Conservation (phyloP, 2,329 filamentous ascomycete genomes). For the Venturia aucupariae region DNA sequence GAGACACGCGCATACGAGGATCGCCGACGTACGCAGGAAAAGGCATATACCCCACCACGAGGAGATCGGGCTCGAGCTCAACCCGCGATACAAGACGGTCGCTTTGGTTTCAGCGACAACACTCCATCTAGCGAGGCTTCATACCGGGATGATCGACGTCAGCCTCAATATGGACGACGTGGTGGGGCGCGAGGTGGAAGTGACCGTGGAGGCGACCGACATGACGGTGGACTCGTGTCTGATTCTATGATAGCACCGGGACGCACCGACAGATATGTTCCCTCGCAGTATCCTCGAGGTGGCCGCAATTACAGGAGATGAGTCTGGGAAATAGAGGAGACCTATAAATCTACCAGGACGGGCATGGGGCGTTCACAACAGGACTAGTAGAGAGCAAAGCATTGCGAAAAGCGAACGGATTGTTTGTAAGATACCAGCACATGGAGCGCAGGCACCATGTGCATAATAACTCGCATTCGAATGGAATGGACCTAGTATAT, state of each 20-base stretch:
- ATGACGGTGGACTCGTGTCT: slow-evolving; percentile 1
- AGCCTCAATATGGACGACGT: background rate
- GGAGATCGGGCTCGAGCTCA: slow-evolving; percentile 25
- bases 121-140: background rate
- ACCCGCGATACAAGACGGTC: slow-evolving; percentile 33
- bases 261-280: background rate
- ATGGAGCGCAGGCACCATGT: background rate
- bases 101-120: slow-evolving; percentile 31
- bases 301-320: slow-evolving; percentile 2
- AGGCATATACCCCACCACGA: background rate
- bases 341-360: background rate
- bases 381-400: background rate
- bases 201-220: background rate
- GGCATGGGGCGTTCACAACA: background rate
- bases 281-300: background rate
- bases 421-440: background rate
- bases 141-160: background rate
- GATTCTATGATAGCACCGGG: background rate
- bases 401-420: background rate
- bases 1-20: slow-evolving; percentile 15
- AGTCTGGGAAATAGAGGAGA: background rate
- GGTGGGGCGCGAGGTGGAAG: background rate
- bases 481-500: background rate
- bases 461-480: background rate
- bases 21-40: slow-evolving; percentile 15